These are phyloP conservation scores for Onygenales sp. DNA, from an alignment of 2,329 filamentous ascomycete genomes.

Conservation along the genomic window DNA sequence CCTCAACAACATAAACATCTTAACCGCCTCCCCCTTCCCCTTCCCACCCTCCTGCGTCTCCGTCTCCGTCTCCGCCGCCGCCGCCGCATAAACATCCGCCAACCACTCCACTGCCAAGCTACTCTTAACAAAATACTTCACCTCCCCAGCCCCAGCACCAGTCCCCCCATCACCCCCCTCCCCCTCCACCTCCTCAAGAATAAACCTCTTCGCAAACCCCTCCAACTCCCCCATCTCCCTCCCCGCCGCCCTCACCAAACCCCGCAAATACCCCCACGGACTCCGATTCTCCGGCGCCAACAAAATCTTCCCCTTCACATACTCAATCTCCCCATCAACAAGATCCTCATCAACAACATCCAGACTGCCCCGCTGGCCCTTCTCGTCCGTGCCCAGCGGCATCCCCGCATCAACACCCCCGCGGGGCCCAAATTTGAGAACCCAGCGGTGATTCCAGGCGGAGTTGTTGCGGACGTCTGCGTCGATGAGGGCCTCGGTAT, in stretches of 20 bases:
- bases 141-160: background rate
- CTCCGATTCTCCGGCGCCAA: constrained; percentile 88
- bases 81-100: constrained; percentile 35
- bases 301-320: constrained; percentile 61
- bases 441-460: constrained; percentile 96
- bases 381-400: constrained; percentile 14
- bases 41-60: constrained; percentile 26
- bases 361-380: constrained; percentile 21
- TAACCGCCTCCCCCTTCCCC: constrained; percentile 45
- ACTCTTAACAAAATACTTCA: constrained; percentile 42
- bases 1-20: constrained; percentile 63
- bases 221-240: constrained; percentile 41
- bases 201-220: constrained; percentile 46
- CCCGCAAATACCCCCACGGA: constrained; percentile 84
- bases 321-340: constrained; percentile 65
- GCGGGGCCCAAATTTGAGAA: constrained; percentile 67
- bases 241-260: constrained; percentile 59
- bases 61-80: constrained; percentile 32
- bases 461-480: constrained; percentile 90
- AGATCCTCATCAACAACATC: constrained; percentile 49
- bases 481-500: constrained; percentile 62
- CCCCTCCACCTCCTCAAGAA: constrained; percentile 36
- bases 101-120: constrained; percentile 49
- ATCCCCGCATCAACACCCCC: constrained; percentile 29
- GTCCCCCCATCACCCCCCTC: constrained; percentile 2